Evolutionary conservation across 306 rosid species (phyloP).

Genomic region (Dryas octopetala): DNA sequence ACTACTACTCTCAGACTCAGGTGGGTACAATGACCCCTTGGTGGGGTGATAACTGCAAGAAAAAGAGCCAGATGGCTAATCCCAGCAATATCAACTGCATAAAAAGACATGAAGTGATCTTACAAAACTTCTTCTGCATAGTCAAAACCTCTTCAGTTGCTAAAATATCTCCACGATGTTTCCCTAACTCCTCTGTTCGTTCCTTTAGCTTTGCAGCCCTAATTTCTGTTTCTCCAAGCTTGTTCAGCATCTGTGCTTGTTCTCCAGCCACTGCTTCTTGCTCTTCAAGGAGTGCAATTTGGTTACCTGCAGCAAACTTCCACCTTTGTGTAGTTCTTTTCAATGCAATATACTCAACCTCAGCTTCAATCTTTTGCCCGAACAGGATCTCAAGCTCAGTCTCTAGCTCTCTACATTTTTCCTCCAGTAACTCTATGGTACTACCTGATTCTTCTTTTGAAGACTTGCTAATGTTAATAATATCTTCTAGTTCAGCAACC

Average conservation of each 20-base stretch:
- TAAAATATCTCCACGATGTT: constrained; percentile 43
- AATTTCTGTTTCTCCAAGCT: constrained; percentile 45
- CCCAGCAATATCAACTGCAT: constrained; percentile 54
- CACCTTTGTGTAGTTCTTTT: constrained; percentile 39
- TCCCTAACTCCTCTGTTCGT: constrained; percentile 54
- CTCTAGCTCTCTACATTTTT: constrained; percentile 39
- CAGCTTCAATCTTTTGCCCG: constrained; percentile 68
- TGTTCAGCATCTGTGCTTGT: constrained; percentile 49
- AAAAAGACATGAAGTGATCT: constrained; percentile 53
- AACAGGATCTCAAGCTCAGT: constrained; percentile 49
- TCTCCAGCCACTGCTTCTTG: constrained; percentile 49
- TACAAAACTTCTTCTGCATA: constrained; percentile 55
- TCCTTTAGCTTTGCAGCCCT: constrained; percentile 55
- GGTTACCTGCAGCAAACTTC: constrained; percentile 40
- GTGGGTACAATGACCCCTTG: constrained; percentile 73
- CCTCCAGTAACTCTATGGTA: constrained; percentile 36
- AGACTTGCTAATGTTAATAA: constrained; percentile 39
- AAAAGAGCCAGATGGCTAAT: constrained; percentile 43
- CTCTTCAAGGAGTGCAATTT: constrained; percentile 42
- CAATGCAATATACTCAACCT: constrained; percentile 59
- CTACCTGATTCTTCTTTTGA: constrained; percentile 47
- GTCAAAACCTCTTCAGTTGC: constrained; percentile 51
- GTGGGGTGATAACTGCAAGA: constrained; percentile 46
- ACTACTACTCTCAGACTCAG: constrained; percentile 31
- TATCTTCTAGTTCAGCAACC: constrained; percentile 66